phyloP scores from a whole-genome alignment of 176 grass and related monocot species.

The Phoenix dactylifera region DNA sequence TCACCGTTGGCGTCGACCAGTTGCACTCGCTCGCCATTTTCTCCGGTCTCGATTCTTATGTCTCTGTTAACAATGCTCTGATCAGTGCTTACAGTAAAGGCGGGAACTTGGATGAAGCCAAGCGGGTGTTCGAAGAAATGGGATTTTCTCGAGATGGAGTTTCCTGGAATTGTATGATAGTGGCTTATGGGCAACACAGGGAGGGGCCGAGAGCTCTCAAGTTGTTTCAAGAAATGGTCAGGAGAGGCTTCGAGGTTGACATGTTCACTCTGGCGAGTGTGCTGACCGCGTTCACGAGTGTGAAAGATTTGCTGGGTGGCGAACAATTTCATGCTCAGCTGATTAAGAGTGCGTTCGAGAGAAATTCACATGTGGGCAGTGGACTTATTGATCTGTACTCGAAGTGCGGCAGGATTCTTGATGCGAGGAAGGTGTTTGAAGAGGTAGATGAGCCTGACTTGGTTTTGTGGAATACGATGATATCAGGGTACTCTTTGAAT shows the following conservation, averaged over 20 bases:
- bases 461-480: slow-evolving; percentile 43
- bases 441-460: slow-evolving; percentile 30
- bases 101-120: slow-evolving; percentile 15
- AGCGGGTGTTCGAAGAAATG: slow-evolving; percentile 21
- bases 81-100: slow-evolving; percentile 30
- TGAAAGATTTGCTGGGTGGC: slow-evolving; percentile 17
- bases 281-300: slow-evolving; percentile 26
- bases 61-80: slow-evolving; percentile 34
- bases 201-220: slow-evolving; percentile 24
- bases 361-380: slow-evolving; percentile 25
- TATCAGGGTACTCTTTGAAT: slow-evolving; percentile 30
- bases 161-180: slow-evolving; percentile 46
- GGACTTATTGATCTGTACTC: slow-evolving; percentile 38
- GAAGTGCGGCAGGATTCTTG: slow-evolving; percentile 20
- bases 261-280: slow-evolving; percentile 34
- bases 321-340: slow-evolving; percentile 23
- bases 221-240: slow-evolving; percentile 35
- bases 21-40: slow-evolving; percentile 18
- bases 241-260: slow-evolving; percentile 21
- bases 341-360: slow-evolving; percentile 20
- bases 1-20: slow-evolving; percentile 12
- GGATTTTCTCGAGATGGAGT: slow-evolving; percentile 8
- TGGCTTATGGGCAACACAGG: slow-evolving; percentile 28
- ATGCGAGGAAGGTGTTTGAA: slow-evolving; percentile 25
- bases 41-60: slow-evolving; percentile 24